phyloP scores from a whole-genome alignment of 805 yeast genomes.

The Wickerhamiella azyma region DNA sequence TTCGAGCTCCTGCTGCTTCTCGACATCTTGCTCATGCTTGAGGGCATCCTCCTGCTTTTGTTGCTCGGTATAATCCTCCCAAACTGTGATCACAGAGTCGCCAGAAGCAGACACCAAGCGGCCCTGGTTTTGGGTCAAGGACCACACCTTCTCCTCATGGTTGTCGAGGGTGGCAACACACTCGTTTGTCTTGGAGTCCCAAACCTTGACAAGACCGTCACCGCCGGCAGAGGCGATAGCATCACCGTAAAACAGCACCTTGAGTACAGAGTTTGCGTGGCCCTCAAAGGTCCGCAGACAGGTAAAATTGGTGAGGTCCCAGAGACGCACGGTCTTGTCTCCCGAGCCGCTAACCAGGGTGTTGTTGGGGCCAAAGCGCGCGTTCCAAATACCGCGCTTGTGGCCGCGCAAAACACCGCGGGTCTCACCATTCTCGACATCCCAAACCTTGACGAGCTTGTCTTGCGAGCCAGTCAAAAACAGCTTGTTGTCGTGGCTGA shows the following conservation, averaged over 20 bases:
- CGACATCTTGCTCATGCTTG: slow-evolving; percentile 50
- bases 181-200: slow-evolving; percentile 74
- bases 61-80: slow-evolving; percentile 82
- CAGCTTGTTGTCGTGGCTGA: slow-evolving; percentile 78
- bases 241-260: slow-evolving; percentile 52
- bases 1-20: slow-evolving; percentile 75
- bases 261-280: slow-evolving; percentile 82
- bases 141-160: slow-evolving; percentile 93
- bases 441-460: slow-evolving; percentile 84
- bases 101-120: slow-evolving; percentile 81
- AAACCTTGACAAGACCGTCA: slow-evolving; percentile 82
- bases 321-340: slow-evolving; percentile 76
- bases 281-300: slow-evolving; percentile 84
- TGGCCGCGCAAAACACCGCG: slow-evolving; percentile 80
- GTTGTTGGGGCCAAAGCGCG: slow-evolving; percentile 64
- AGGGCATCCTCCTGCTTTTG: slow-evolving; percentile 36
- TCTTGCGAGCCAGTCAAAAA: slow-evolving; percentile 94
- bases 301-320: slow-evolving; percentile 70
- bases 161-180: slow-evolving; percentile 72
- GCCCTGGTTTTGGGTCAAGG: slow-evolving; percentile 51
- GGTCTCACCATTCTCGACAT: slow-evolving; percentile 70
- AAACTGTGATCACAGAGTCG: slow-evolving; percentile 77
- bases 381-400: slow-evolving; percentile 89
- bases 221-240: slow-evolving; percentile 64
- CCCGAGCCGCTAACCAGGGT: slow-evolving; percentile 69